These are phyloP conservation scores for Eimeria maxima DNA, from an alignment of 169 alveolate species.

Conservation along the genomic window DNA sequence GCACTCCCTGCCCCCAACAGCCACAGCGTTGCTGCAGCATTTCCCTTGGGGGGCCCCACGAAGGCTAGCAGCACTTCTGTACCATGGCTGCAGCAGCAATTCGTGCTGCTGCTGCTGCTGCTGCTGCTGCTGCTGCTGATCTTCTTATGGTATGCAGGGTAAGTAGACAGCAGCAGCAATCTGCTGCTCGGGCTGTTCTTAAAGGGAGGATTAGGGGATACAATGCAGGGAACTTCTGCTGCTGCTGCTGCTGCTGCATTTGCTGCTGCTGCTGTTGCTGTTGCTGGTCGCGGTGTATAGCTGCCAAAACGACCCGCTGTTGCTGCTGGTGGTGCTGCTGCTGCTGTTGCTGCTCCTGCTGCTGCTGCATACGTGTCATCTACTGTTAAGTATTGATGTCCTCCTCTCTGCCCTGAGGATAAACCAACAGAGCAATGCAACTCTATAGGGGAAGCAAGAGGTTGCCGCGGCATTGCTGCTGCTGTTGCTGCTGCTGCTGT, in stretches of 20 bases:
- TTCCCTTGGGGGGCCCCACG: conserved; percentile 23
- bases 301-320: neutral
- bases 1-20: conserved; percentile 19
- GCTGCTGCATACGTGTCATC: neutral
- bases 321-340: too few relatives aligned
- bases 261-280: neutral
- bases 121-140: conserved; percentile 31
- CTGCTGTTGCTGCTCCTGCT: too few relatives aligned
- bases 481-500: conserved; percentile 32
- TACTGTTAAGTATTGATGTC: neutral
- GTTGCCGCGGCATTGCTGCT: conserved; percentile 22
- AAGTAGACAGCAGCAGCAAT: neutral
- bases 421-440: conserved; percentile 36
- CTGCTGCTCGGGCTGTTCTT: neutral
- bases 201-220: neutral
- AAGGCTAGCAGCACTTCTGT: conserved; percentile 20
- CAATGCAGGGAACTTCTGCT: conserved; percentile 7
- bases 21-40: conserved; percentile 34
- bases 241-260: neutral
- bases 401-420: neutral
- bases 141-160: conserved; percentile 1
- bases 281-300: neutral
- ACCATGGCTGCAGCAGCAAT: conserved; percentile 1
- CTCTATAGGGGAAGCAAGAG: conserved; percentile 21
- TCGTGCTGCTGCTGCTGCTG: conserved; percentile 26